Percentiles rank a stretch among this genome's conserved stretches.
These are phyloP conservation scores for Ricinus communis DNA, from an alignment of 345 rosid genomes.

Conservation along the genomic window DNA sequence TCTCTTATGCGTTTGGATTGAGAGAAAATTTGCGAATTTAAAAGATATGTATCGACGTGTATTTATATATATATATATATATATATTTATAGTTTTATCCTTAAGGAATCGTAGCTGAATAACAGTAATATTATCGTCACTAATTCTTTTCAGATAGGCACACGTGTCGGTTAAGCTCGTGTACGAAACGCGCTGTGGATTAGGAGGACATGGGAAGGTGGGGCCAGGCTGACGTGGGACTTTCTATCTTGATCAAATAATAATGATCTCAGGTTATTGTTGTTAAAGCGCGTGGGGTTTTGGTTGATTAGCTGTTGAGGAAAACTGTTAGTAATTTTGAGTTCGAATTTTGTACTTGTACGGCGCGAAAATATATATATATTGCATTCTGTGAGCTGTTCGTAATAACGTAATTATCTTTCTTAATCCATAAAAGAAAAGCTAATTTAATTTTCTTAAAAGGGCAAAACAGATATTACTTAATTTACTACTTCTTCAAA, in stretches of 20 bases:
- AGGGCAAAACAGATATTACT: no score
- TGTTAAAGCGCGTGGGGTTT: conserved; percentile 21
- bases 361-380: background rate
- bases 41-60: background rate
- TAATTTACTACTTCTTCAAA: no score
- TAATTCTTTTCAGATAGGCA: background rate
- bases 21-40: conserved; percentile 17
- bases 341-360: background rate
- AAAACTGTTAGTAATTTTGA: background rate
- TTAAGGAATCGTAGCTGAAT: no score
- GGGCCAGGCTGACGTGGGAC: conserved; percentile 30
- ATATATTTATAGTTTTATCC: conserved; percentile 9
- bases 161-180: conserved; percentile 18
- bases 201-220: background rate
- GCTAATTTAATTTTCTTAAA: no score
- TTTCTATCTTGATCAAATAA: conserved; percentile 20
- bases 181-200: conserved; percentile 12
- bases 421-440: no score
- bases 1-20: background rate
- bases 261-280: background rate
- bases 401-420: no score
- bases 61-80: no score
- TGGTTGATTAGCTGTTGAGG: background rate
- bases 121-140: background rate
- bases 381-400: no score